Conservation (phyloP, 2,329 filamentous ascomycete species). For the Exophiala dermatitidis region DNA sequence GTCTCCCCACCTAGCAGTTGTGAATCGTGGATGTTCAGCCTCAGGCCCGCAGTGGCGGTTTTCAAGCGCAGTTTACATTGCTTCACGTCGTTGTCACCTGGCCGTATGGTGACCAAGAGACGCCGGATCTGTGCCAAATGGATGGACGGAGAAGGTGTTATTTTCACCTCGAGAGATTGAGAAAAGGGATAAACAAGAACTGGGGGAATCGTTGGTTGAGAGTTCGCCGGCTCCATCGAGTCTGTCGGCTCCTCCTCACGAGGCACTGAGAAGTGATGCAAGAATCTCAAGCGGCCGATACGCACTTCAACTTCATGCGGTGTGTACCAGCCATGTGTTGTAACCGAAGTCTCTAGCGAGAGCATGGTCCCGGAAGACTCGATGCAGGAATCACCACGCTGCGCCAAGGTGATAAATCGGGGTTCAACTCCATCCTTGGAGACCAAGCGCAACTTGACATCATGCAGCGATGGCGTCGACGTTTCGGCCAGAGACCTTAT, state of each 20-base stretch:
- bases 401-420: slow-evolving; percentile 50
- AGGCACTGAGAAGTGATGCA: slow-evolving; percentile 15
- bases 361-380: slow-evolving; percentile 50
- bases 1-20: slow-evolving; percentile 42
- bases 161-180: slow-evolving; percentile 36
- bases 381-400: slow-evolving; percentile 40
- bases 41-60: slow-evolving; percentile 58
- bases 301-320: slow-evolving; percentile 16
- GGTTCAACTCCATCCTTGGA: slow-evolving; percentile 35
- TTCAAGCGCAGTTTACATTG: slow-evolving; percentile 56
- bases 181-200: slow-evolving; percentile 23
- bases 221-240: not conserved
- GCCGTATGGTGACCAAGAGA: slow-evolving; percentile 61
- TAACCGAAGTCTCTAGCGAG: slow-evolving; percentile 16
- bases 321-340: slow-evolving; percentile 23
- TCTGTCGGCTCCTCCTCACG: slow-evolving; percentile 3
- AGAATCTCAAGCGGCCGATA: slow-evolving; percentile 22
- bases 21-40: slow-evolving; percentile 56
- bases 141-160: slow-evolving; percentile 62
- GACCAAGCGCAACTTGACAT: slow-evolving; percentile 16
- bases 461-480: slow-evolving; percentile 6
- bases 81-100: slow-evolving; percentile 33
- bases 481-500: slow-evolving; percentile 6
- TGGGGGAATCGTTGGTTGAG: slow-evolving; percentile 6
- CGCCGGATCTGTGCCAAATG: slow-evolving; percentile 73